These are phyloP conservation scores for Hygrophoropsis aurantiaca DNA, from an alignment of 768 basidiomycete species.

Conservation along the genomic window DNA sequence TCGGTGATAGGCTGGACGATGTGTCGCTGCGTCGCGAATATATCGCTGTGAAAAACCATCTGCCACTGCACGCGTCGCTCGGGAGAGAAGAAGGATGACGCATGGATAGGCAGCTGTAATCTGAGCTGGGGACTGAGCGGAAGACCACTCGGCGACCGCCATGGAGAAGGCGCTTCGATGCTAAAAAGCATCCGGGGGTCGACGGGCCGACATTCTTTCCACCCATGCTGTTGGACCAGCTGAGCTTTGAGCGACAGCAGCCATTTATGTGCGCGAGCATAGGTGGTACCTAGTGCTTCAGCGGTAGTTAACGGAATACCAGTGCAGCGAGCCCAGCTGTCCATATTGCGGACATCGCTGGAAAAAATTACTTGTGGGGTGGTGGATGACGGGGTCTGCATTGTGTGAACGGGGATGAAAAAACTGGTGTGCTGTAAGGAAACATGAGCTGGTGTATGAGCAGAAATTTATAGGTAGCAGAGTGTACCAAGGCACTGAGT, in stretches of 20 bases:
- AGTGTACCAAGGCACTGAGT: constrained; percentile 17
- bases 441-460: constrained; percentile 9
- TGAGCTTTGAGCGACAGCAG: constrained; percentile 58
- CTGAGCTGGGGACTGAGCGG: constrained; percentile 75
- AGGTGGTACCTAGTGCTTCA: constrained; percentile 77
- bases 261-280: constrained; percentile 81
- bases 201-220: constrained; percentile 57
- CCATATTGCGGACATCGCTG: constrained; percentile 78
- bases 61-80: constrained; percentile 86
- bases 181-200: constrained; percentile 78
- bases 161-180: constrained; percentile 75
- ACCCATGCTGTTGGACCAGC: constrained; percentile 69
- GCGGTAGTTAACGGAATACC: constrained; percentile 81
- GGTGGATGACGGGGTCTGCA: constrained; percentile 34
- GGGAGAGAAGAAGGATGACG: constrained; percentile 83
- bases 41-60: constrained; percentile 84
- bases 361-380: constrained; percentile 73
- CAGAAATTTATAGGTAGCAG: constrained; percentile 28
- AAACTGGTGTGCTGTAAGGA: too few species aligned
- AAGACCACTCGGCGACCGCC: constrained; percentile 73
- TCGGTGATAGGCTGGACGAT: constrained; percentile 69
- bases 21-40: constrained; percentile 69
- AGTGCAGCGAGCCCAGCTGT: constrained; percentile 78
- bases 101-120: constrained; percentile 74
- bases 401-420: constrained; percentile 6